Evolutionary conservation across 495 filamentous ascomycete species (phyloP).

Genomic region (Cenococcum geophilum): DNA sequence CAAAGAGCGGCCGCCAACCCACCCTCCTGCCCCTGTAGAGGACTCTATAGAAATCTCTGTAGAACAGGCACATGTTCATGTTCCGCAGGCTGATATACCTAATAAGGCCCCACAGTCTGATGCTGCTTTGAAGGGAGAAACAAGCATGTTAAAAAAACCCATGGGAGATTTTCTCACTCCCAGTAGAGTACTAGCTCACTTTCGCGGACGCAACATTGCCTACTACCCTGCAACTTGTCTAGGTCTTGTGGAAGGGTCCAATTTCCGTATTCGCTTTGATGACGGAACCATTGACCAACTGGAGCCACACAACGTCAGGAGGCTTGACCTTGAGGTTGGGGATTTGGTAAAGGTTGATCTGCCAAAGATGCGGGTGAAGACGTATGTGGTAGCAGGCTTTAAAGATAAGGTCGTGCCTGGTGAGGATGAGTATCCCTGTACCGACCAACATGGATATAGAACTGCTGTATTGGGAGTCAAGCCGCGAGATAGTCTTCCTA

Average conservation of each 20-base stretch:
- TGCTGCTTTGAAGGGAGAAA: neutral
- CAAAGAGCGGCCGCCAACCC: neutral
- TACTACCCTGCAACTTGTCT: slow-evolving; percentile 43
- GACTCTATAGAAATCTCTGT: neutral
- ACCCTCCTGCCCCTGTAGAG: neutral
- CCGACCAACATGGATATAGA: slow-evolving; percentile 35
- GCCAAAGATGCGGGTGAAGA: slow-evolving; percentile 34
- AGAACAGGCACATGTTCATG: neutral
- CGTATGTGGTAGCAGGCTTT: slow-evolving; percentile 39
- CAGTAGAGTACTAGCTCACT: slow-evolving; percentile 40
- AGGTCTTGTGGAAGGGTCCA: slow-evolving; percentile 10
- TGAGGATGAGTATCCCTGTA: slow-evolving; percentile 22
- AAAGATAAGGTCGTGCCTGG: slow-evolving; percentile 25
- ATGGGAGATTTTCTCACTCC: slow-evolving; percentile 16
- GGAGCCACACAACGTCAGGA: slow-evolving; percentile 26
- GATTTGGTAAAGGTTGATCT: slow-evolving; percentile 42
- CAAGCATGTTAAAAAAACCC: slow-evolving; percentile 5
- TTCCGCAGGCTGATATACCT: neutral
- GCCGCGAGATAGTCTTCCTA: slow-evolving; percentile 32
- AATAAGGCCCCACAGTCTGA: slow-evolving; percentile 7
- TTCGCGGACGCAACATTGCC: slow-evolving; percentile 31
- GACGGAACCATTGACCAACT: slow-evolving; percentile 34
- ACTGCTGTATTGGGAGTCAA: slow-evolving; percentile 32
- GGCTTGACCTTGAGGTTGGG: slow-evolving; percentile 36
- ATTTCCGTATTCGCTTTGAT: slow-evolving; percentile 38